Evolutionary conservation across 1,139 yeast genomes (phyloP), one percentile per base, ranked within the genome.

Genomic region (Candida gigantensis): DNA sequence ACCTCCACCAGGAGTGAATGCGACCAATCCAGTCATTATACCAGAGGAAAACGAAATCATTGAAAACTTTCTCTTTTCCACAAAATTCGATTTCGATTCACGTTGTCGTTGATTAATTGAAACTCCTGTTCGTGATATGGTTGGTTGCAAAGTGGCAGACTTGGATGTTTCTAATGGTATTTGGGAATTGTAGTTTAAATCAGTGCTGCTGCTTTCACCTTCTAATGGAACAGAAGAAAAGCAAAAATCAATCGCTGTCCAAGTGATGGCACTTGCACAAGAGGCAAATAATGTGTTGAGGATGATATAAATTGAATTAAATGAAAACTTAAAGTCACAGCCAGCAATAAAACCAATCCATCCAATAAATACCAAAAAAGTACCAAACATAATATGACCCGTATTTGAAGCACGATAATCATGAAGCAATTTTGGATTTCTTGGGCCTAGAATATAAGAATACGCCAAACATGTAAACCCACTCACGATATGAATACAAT

Each of bases 391-490:
- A 16, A 81, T 75, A 46, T 50, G 53, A 1, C 68, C 65, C 13
- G 63, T 62, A 44, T 60, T 70, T 16, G 71, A 58, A 40, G 59
- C 60, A 28, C 72, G 52, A 35, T 71, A 70, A 35, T 71, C 57
- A 41, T 54, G 53, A 17, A 73, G 54, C 5, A 64, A 51, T 40
- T 60, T 60, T 3, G 74, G 66, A 38, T 67, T 68, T 38, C 79
- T 56, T 6, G 79, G 78, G 0, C 87, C 87, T 35, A 81, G 59
- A 28, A 74, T 65, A 47, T 70, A 70, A 12, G 84, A 75, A 50
- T 81, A 81, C 2, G 81, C 82, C 42, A 79, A 60, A 0, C 80
- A 74, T 2, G 81, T 77, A 42, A 74, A 68, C 3, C 85, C 85
- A 36, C 81, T 70, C 1, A 79, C 78, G 29, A 78, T 61, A 50